Percentiles rank a stretch among this genome's conserved stretches.
Evolutionary conservation across 352 stramenopile species (phyloP).

Genomic region (Globisporangium spiculum): DNA sequence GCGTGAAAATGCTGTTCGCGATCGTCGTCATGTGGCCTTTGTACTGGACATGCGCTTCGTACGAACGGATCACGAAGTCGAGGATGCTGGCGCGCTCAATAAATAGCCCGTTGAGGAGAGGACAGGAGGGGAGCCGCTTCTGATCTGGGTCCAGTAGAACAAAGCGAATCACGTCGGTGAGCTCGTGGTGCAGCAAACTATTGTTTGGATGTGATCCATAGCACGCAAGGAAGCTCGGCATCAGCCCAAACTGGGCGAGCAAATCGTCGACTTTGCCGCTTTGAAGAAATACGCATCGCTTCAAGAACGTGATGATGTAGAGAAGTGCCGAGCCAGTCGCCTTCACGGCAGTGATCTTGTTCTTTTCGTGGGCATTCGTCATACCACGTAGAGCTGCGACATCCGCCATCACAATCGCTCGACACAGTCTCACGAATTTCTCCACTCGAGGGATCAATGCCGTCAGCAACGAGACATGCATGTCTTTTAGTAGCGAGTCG

Average conservation of each 20-base stretch:
- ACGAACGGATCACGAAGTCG: slow-evolving; percentile 79
- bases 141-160: slow-evolving; percentile 84
- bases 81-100: slow-evolving; percentile 66
- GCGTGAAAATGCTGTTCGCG: slow-evolving; percentile 86
- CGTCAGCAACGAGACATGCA: slow-evolving; percentile 42
- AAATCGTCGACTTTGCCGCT: slow-evolving; percentile 62
- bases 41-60: slow-evolving; percentile 77
- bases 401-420: slow-evolving; percentile 60
- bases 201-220: slow-evolving; percentile 79
- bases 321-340: slow-evolving; percentile 68
- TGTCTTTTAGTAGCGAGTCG: slow-evolving; percentile 52
- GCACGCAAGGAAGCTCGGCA: slow-evolving; percentile 78
- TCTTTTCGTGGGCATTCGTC: slow-evolving; percentile 36
- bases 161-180: slow-evolving; percentile 85
- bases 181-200: slow-evolving; percentile 81
- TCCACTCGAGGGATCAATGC: slow-evolving; percentile 65
- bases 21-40: slow-evolving; percentile 89
- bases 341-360: slow-evolving; percentile 43
- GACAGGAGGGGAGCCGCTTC: slow-evolving; percentile 74
- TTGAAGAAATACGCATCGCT: slow-evolving; percentile 81
- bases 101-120: slow-evolving; percentile 78
- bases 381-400: slow-evolving; percentile 41
- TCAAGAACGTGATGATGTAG: slow-evolving; percentile 79
- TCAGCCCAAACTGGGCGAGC: slow-evolving; percentile 73
- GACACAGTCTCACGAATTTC: slow-evolving; percentile 75